Conservation (phyloP, 2,329 filamentous ascomycete genomes). For the Fusarium sororula region DNA sequence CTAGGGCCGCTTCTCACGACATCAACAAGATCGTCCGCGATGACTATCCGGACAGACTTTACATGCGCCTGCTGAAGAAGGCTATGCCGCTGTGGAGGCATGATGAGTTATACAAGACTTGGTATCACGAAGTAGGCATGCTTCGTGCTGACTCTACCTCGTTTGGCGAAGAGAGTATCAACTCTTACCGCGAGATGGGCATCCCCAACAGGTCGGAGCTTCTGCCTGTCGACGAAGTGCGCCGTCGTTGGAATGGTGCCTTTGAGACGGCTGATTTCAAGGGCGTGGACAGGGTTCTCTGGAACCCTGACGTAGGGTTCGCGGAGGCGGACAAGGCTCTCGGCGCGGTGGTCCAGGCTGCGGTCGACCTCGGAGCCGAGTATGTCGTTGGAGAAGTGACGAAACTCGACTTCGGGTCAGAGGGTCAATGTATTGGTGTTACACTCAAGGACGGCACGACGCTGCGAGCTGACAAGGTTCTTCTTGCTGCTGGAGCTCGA, state of each 20-base stretch:
- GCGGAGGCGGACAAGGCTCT: slow-evolving; percentile 67
- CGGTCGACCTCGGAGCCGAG: slow-evolving; percentile 62
- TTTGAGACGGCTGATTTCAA: slow-evolving; percentile 67
- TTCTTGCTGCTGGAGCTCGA: slow-evolving; percentile 66
- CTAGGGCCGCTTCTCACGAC: slow-evolving; percentile 57
- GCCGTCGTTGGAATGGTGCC: slow-evolving; percentile 63
- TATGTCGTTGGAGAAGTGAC: slow-evolving; percentile 62
- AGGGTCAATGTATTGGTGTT: slow-evolving; percentile 60
- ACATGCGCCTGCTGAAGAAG: slow-evolving; percentile 52
- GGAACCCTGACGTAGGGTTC: slow-evolving; percentile 68
- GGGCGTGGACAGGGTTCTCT: slow-evolving; percentile 62
- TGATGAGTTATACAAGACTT: slow-evolving; percentile 60
- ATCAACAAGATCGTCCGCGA: slow-evolving; percentile 56
- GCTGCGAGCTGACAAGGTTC: slow-evolving; percentile 60
- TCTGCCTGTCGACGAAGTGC: slow-evolving; percentile 61
- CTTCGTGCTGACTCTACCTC: slow-evolving; percentile 51
- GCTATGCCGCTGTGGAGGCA: slow-evolving; percentile 53
- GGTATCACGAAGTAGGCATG: slow-evolving; percentile 69
- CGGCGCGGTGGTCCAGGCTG: slow-evolving; percentile 61
- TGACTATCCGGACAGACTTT: slow-evolving; percentile 52
- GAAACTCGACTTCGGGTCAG: slow-evolving; percentile 56
- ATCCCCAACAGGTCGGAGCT: slow-evolving; percentile 53
- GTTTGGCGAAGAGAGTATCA: slow-evolving; percentile 56
- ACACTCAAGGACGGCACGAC: slow-evolving; percentile 55
- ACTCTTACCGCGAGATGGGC: slow-evolving; percentile 48